A percentile compares a stretch with the other conserved stretches of the same genome.
phyloP scores from a whole-genome alignment of 2,329 filamentous ascomycete genomes.

The Hypoxylon sp. region DNA sequence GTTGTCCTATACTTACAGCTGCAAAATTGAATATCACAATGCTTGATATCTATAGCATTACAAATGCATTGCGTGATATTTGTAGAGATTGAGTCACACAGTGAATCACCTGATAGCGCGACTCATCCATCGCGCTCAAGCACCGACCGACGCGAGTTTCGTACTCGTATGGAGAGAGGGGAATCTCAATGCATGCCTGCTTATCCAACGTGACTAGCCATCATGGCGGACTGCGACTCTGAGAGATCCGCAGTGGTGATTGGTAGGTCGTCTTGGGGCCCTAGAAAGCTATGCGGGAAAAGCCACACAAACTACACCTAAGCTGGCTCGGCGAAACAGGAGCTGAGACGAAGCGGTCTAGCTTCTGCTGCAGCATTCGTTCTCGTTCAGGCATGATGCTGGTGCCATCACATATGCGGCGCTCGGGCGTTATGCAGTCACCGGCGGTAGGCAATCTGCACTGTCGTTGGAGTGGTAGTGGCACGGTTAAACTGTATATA shows the following conservation, averaged over 20 bases:
- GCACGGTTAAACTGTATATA: slow-evolving; percentile 10
- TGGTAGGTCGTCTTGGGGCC: no score
- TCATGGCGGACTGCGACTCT: not conserved
- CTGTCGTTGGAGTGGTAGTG: slow-evolving; percentile 8
- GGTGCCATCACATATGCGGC: not conserved
- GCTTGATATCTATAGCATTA: not conserved
- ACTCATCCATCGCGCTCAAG: slow-evolving; percentile 22
- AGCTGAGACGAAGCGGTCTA: slow-evolving; percentile 11
- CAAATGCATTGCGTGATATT: slow-evolving; percentile 12
- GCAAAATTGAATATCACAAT: not conserved
- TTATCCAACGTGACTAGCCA: not conserved
- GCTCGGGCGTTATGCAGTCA: slow-evolving; percentile 1
- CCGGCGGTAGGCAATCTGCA: slow-evolving; percentile 9
- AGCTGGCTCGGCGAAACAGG: not conserved
- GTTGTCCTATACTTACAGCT: not conserved
- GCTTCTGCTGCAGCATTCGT: not conserved
- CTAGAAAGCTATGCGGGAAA: not conserved
- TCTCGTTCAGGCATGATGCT: slow-evolving; percentile 5
- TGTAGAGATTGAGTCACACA: slow-evolving; percentile 17
- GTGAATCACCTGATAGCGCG: slow-evolving; percentile 48
- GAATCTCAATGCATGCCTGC: not conserved
- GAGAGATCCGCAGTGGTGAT: not conserved
- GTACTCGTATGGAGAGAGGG: not conserved
- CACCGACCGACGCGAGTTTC: slow-evolving; percentile 20
- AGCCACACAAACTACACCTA: slow-evolving; percentile 7